Evolutionary conservation across 441 rosid genomes (phyloP).

Genomic region (Theobroma grandiflorum): DNA sequence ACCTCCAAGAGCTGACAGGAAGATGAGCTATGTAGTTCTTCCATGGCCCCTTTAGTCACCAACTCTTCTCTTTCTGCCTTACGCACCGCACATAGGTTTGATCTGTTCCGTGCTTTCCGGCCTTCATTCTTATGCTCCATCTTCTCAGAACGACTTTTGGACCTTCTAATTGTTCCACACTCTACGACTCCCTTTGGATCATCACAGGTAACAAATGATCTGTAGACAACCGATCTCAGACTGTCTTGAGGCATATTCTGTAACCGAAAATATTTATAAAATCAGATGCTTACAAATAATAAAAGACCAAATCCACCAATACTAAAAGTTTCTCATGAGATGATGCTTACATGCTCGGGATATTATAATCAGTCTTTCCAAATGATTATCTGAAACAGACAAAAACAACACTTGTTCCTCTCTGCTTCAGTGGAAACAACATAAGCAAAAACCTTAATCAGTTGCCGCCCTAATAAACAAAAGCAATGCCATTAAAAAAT

Average conservation of each 20-base stretch:
- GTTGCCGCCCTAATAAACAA: conserved; percentile 44
- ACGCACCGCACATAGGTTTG: conserved; percentile 28
- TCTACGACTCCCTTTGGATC: conserved; percentile 91
- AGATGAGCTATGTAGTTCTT: conserved; percentile 41
- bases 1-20: conserved; percentile 83
- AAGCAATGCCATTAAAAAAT: conserved; percentile 20
- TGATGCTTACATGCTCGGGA: conserved; percentile 36
- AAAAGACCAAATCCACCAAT: conserved; percentile 28
- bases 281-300: conserved; percentile 37
- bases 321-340: not conserved
- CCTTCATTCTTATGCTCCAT: conserved; percentile 49
- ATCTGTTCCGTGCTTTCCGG: conserved; percentile 36
- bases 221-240: conserved; percentile 65
- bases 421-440: conserved; percentile 28
- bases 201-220: conserved; percentile 86
- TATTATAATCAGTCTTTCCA: conserved; percentile 29
- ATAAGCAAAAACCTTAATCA: conserved; percentile 32
- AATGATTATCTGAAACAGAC: conserved; percentile 30
- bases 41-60: conserved; percentile 31
- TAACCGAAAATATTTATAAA: conserved; percentile 29
- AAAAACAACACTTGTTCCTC: conserved; percentile 31
- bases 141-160: conserved; percentile 49
- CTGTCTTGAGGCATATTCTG: conserved; percentile 76
- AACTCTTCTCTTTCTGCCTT: conserved; percentile 47
- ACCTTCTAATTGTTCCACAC: conserved; percentile 75